Conservation (phyloP, 2,329 filamentous ascomycete genomes). For the Fusarium camptoceras region DNA sequence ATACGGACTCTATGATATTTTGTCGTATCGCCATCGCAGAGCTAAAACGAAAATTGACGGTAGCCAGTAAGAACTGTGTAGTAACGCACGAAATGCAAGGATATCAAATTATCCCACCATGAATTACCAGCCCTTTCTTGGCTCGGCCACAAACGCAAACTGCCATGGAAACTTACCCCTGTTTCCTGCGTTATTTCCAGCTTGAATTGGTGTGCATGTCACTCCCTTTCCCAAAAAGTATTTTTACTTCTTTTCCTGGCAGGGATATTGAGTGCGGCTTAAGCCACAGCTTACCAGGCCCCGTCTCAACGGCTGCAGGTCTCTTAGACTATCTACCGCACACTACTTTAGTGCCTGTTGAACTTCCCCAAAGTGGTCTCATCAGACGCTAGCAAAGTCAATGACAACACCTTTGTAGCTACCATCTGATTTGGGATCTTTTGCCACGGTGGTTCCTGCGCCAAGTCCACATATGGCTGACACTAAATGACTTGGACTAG, state of each 20-base stretch:
- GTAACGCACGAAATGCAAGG: neutral
- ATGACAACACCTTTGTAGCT: neutral
- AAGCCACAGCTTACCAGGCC: neutral
- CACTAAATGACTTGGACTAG: neutral
- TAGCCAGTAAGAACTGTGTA: neutral
- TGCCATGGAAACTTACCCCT: neutral
- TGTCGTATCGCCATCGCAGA: neutral
- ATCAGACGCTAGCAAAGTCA: neutral
- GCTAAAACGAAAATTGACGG: neutral
- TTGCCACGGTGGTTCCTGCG: neutral
- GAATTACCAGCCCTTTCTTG: neutral
- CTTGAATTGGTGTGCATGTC: neutral
- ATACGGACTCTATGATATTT: neutral
- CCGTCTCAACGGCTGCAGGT: neutral
- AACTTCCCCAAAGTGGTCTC: neutral
- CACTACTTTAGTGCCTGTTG: neutral
- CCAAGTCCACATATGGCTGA: neutral
- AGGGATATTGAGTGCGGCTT: neutral
- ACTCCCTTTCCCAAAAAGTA: neutral
- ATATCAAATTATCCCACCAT: neutral
- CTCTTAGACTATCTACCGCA: neutral
- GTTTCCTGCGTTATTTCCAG: neutral
- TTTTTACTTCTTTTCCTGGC: neutral
- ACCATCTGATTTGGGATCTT: neutral
- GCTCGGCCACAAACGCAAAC: neutral